Conservation (phyloP, 768 basidiomycete genomes). For the Epithele typhae region DNA sequence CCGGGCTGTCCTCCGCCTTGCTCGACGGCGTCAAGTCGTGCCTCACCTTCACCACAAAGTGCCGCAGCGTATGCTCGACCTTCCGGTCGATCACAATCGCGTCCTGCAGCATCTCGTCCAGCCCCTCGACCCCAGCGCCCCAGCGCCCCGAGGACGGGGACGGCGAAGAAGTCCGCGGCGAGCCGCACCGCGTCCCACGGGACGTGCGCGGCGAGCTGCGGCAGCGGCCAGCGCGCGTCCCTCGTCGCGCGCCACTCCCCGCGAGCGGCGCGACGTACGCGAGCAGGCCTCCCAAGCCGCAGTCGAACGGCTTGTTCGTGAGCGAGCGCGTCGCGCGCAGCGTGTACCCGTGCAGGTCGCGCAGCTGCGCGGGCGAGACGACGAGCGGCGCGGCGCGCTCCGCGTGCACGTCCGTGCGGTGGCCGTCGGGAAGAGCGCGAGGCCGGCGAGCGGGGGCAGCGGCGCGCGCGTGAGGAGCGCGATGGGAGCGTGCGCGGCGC, state of each 20-base stretch:
- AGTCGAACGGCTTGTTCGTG: slow-evolving; percentile 65
- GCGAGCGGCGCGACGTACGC: slow-evolving; percentile 67
- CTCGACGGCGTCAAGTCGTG: slow-evolving; percentile 70
- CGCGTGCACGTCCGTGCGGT: slow-evolving; percentile 39
- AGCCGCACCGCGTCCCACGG: slow-evolving; percentile 59
- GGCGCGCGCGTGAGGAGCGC: slow-evolving; percentile 64
- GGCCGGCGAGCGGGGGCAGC: slow-evolving; percentile 50
- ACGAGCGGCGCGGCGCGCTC: slow-evolving; percentile 45
- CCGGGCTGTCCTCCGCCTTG: slow-evolving; percentile 59
- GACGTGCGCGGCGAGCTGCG: slow-evolving; percentile 43
- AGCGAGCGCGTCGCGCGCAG: slow-evolving; percentile 56
- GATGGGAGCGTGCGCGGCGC: slow-evolving; percentile 49
- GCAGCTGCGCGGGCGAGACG: slow-evolving; percentile 41
- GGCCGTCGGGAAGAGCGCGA: slow-evolving; percentile 58
- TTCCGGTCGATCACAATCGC: slow-evolving; percentile 71
- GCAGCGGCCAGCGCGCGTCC: slow-evolving; percentile 16
- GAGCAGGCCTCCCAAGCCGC: slow-evolving; percentile 46
- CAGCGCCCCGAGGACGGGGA: slow-evolving; percentile 38
- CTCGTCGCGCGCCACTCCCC: slow-evolving; percentile 30
- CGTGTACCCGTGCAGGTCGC: slow-evolving; percentile 57
- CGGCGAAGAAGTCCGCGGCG: slow-evolving; percentile 49
- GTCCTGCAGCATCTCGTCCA: slow-evolving; percentile 48
- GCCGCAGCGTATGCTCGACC: slow-evolving; percentile 74
- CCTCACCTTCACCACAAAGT: slow-evolving; percentile 51
- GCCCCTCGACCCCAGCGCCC: slow-evolving; percentile 25